Percentiles rank a stretch among this genome's conserved stretches.
Evolutionary conservation across 768 basidiomycete genomes (phyloP).

Genomic region (Naganishia onofrii): DNA sequence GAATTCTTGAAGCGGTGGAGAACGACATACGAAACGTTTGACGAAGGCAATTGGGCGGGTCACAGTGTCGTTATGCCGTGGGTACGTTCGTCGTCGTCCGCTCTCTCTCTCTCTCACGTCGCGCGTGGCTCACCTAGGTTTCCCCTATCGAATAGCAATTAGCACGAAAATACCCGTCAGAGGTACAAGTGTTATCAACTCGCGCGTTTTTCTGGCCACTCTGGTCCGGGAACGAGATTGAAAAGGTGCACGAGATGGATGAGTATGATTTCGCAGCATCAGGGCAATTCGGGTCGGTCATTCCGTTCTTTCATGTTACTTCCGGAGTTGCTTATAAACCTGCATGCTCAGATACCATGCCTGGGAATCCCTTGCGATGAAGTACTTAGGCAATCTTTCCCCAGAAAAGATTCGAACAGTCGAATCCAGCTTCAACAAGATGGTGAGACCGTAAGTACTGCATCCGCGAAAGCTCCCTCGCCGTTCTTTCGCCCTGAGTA

Average conservation of each 20-base stretch:
- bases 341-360: slow-evolving; percentile 49
- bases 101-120: neutral
- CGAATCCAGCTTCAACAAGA: slow-evolving; percentile 46
- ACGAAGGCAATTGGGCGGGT: slow-evolving; percentile 43
- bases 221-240: slow-evolving; percentile 51
- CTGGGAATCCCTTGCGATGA: slow-evolving; percentile 53
- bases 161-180: slow-evolving; percentile 46
- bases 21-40: slow-evolving; percentile 47
- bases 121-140: neutral
- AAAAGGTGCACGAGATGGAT: slow-evolving; percentile 44
- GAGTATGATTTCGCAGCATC: slow-evolving; percentile 42
- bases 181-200: slow-evolving; percentile 49
- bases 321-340: neutral
- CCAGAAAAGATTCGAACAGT: slow-evolving; percentile 43
- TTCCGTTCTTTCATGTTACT: neutral
- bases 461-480: neutral
- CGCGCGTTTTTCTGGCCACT: slow-evolving; percentile 53
- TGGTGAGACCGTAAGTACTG: slow-evolving; percentile 48
- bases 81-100: slow-evolving; percentile 34
- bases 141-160: slow-evolving; percentile 37
- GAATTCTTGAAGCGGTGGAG: slow-evolving; percentile 51
- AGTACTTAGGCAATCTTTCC: slow-evolving; percentile 45
- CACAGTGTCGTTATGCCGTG: slow-evolving; percentile 50
- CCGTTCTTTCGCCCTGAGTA: neutral
- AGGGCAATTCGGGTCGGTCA: slow-evolving; percentile 48